Conservation (phyloP, 768 basidiomycete genomes). For the Pholiota microspora region DNA sequence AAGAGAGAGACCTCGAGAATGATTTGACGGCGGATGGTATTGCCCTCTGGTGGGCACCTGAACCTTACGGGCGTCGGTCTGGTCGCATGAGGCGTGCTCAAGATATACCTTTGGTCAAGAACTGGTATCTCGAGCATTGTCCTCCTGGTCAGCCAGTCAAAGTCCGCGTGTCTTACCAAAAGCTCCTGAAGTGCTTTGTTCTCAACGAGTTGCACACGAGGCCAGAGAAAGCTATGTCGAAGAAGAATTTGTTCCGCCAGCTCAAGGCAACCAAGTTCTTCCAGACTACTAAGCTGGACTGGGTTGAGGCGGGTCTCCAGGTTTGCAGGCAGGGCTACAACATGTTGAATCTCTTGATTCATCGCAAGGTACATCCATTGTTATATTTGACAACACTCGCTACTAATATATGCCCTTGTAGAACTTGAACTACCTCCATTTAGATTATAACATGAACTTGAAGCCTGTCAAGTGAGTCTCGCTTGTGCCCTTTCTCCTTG, state of each 20-base stretch:
- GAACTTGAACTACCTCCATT: slow-evolving; percentile 91
- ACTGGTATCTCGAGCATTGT: slow-evolving; percentile 98
- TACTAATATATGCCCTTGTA: slow-evolving; percentile 24
- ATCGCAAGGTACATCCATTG: slow-evolving; percentile 73
- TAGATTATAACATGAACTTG: slow-evolving; percentile 98
- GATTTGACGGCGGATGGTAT: slow-evolving; percentile 96
- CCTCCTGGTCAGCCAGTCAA: slow-evolving; percentile 96
- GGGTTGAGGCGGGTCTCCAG: slow-evolving; percentile 98
- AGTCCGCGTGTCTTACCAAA: slow-evolving; percentile 98
- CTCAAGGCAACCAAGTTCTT: slow-evolving; percentile 99
- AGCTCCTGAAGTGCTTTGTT: slow-evolving; percentile 93
- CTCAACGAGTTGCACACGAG: slow-evolving; percentile 90
- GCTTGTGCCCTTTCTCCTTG: not conserved
- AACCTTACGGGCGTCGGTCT: slow-evolving; percentile 90
- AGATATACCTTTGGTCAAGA: slow-evolving; percentile 94
- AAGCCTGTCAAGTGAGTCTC: slow-evolving; percentile 81
- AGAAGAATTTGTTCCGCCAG: slow-evolving; percentile 95
- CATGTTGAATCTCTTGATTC: slow-evolving; percentile 98
- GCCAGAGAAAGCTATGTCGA: slow-evolving; percentile 94
- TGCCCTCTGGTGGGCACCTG: slow-evolving; percentile 97
- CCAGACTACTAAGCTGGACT: slow-evolving; percentile 96
- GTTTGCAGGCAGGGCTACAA: slow-evolving; percentile 99
- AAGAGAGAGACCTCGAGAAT: slow-evolving; percentile 76
- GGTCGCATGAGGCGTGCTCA: slow-evolving; percentile 93
- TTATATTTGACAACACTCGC: not conserved